Conservation (phyloP, 1,139 yeast genomes). For the Hanseniaspora uvarum region DNA sequence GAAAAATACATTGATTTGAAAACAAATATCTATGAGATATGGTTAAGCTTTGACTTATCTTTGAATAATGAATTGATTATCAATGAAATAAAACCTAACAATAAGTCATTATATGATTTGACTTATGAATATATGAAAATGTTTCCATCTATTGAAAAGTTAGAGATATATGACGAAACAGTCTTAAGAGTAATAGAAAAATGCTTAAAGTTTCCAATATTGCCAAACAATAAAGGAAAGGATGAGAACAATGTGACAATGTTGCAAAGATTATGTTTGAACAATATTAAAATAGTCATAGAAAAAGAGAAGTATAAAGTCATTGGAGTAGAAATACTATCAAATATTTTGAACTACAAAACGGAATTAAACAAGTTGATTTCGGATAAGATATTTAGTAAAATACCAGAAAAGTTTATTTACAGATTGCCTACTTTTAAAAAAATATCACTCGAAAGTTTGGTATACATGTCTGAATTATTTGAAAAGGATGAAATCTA, state of each 20-base stretch:
- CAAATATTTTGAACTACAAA: conserved; percentile 10
- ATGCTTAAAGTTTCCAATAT: conserved; percentile 12
- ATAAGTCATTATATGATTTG: conserved; percentile 8
- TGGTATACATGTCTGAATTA: background rate
- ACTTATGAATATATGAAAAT: conserved; percentile 12
- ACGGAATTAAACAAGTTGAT: conserved; percentile 2
- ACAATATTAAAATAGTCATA: conserved; percentile 2
- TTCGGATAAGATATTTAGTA: conserved; percentile 7
- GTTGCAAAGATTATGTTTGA: conserved; percentile 10
- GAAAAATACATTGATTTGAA: background rate
- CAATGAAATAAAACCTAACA: conserved; percentile 12
- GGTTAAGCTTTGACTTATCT: conserved; percentile 12
- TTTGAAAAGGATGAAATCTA: background rate
- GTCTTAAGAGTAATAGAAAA: conserved; percentile 9
- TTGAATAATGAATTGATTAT: conserved; percentile 9
- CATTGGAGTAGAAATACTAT: background rate
- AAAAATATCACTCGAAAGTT: conserved; percentile 6
- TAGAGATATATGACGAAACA: background rate
- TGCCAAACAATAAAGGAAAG: conserved; percentile 5
- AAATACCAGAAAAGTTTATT: conserved; percentile 8
- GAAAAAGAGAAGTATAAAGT: background rate
- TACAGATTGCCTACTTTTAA: conserved; percentile 13
- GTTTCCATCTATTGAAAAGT: background rate
- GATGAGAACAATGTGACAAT: conserved; percentile 14
- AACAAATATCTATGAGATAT: background rate